Base-by-base conservation (phyloP, 2,329 filamentous ascomycete species). In the Xylariales sp. region DNA sequence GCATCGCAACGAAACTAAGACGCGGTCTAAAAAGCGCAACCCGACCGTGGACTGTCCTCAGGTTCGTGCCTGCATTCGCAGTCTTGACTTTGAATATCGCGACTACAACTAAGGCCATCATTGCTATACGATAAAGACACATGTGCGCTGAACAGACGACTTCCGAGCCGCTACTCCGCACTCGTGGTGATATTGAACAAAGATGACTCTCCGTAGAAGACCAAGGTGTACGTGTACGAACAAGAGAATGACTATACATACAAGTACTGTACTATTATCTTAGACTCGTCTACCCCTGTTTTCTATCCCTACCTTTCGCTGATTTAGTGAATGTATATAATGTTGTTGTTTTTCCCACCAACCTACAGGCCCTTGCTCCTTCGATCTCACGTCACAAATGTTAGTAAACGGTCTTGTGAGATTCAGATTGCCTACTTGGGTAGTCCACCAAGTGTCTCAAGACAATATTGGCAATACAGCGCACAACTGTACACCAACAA, bases 11-110 rank as follows among this genome's bases (percentile, higher is more conserved):
- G 55, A 58, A 56, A 30, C 58, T 58, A 57, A 56, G 39, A 49
- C 65, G 46, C 55, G 54, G 52, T 41, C 60, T 58, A 43, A 64
- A 62, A 64, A 69, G 48, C 45, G 52, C 60, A 58, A 64, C 52
- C 52, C 57, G 55, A 39, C 36, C 52, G 48, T 55, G 57, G 46
- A 23, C 50, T 16, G 23, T 14, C 52, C 41, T 52, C 52, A 52
- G 23, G 28, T 30, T 9, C 53, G 49, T 64, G 55, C 53, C 64
- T 61, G 57, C 39, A 54, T 58, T 45, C 50, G 58, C 28, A 54
- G 14, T 50, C 18, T 55, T 60, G 53, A 34, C 48, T 34, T 43
- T 43, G 7, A 52, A 48, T n/a, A 69, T 54, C 34, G 32, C 54
- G 64, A 56, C 54, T 45, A 56, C 39, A 30, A 23, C 12, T 16